These are phyloP conservation scores for Hsuehochloa calcarea DNA, from an alignment of 176 grass and related monocot species.

Conservation along the genomic window DNA sequence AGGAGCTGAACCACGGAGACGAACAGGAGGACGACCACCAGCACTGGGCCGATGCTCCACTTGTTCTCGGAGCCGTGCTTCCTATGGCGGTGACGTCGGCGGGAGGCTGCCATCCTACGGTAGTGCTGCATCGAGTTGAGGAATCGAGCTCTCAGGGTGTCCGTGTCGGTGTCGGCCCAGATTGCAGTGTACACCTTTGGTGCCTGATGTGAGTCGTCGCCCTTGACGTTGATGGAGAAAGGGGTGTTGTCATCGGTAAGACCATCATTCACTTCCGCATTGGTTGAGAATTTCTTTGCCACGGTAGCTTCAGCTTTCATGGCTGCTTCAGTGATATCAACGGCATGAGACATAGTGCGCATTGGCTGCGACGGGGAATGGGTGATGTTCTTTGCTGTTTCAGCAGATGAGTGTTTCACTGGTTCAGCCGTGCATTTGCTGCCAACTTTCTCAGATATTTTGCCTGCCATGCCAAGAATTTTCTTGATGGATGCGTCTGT, in stretches of 20 bases:
- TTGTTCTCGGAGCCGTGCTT: neutral
- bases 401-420: neutral
- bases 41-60: constrained; percentile 19
- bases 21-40: constrained; percentile 41
- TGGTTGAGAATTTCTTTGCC: neutral
- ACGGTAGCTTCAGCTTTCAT: neutral
- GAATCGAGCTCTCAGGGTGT: constrained; percentile 31
- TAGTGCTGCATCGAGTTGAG: constrained; percentile 36
- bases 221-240: constrained; percentile 10
- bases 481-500: neutral
- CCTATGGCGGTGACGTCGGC: constrained; percentile 19
- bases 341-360: neutral
- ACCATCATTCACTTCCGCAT: neutral
- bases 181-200: constrained; percentile 38
- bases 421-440: neutral
- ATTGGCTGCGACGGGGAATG: no score
- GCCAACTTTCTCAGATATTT: neutral
- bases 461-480: constrained; percentile 1
- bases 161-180: constrained; percentile 41
- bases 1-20: constrained; percentile 49
- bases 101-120: constrained; percentile 35
- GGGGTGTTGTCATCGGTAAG: neutral
- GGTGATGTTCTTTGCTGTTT: neutral
- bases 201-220: neutral
- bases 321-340: neutral